Conservation (phyloP, 352 stramenopile genomes). For the Phytophthora hibernalis region DNA sequence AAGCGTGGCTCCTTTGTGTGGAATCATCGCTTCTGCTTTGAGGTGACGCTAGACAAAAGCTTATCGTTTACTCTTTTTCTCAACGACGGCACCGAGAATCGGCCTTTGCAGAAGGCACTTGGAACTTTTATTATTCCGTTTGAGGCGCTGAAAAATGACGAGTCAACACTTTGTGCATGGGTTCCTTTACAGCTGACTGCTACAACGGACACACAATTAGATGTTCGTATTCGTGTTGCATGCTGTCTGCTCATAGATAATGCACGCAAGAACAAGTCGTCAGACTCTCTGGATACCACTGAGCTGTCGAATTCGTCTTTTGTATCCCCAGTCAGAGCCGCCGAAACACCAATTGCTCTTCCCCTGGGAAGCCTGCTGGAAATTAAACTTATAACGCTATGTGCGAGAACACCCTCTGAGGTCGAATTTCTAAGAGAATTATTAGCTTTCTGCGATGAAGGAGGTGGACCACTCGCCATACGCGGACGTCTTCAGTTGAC, state of each 20-base stretch:
- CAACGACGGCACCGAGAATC: neutral
- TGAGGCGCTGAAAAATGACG: neutral
- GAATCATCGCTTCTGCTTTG: neutral
- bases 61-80: neutral
- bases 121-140: neutral
- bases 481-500: slow-evolving; percentile 13
- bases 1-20: neutral
- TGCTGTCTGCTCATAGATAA: neutral
- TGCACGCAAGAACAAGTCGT: neutral
- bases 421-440: slow-evolving; percentile 8
- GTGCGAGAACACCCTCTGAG: slow-evolving; percentile 4
- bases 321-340: neutral
- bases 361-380: slow-evolving; percentile 32
- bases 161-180: neutral
- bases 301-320: neutral
- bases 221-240: neutral
- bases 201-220: neutral
- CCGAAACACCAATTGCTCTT: neutral
- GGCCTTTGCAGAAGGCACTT: neutral
- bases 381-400: slow-evolving; percentile 21
- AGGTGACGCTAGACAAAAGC: neutral
- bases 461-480: slow-evolving; percentile 1
- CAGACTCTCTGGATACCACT: neutral
- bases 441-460: neutral
- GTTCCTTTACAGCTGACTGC: neutral